These are phyloP conservation scores for Albugo candida DNA, from an alignment of 352 stramenopile genomes.

Conservation along the genomic window DNA sequence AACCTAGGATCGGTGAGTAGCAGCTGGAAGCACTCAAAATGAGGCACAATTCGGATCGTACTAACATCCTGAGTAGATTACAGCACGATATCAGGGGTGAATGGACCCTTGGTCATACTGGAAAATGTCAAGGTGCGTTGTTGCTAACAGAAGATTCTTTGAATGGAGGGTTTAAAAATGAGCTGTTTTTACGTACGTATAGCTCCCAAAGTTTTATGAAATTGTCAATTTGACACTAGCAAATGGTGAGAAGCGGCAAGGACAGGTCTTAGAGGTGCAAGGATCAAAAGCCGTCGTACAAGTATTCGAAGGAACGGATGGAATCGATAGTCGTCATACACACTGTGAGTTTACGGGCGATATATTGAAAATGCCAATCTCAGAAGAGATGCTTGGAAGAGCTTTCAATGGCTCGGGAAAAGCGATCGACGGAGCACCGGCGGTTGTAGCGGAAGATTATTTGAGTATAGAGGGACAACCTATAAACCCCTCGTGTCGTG, in stretches of 20 bases:
- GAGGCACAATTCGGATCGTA: too few species aligned
- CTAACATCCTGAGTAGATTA: slow-evolving; percentile 42
- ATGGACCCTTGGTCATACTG: slow-evolving; percentile 96
- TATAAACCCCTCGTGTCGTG: slow-evolving; percentile 97
- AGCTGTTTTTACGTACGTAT: neutral
- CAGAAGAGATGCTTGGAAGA: slow-evolving; percentile 95
- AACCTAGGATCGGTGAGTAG: slow-evolving; percentile 53
- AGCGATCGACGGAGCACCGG: slow-evolving; percentile 92
- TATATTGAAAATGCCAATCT: slow-evolving; percentile 98
- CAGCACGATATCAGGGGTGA: slow-evolving; percentile 96
- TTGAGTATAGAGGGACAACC: slow-evolving; percentile 98
- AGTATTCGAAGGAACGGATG: slow-evolving; percentile 97
- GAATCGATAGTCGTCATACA: slow-evolving; percentile 98
- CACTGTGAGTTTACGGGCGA: slow-evolving; percentile 97
- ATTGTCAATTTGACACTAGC: slow-evolving; percentile 97
- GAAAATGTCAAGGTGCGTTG: slow-evolving; percentile 95
- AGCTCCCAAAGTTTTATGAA: slow-evolving; percentile 94
- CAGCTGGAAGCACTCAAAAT: too few species aligned
- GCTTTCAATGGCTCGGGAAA: slow-evolving; percentile 97
- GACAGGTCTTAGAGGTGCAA: slow-evolving; percentile 93
- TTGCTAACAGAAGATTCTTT: neutral
- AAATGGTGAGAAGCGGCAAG: slow-evolving; percentile 87
- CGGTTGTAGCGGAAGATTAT: slow-evolving; percentile 97
- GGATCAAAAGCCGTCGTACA: slow-evolving; percentile 90
- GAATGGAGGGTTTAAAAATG: neutral